Evolutionary conservation across 441 rosid genomes (phyloP), one percentile per base, ranked within the genome.

Genomic region (Metrosideros polymorpha): DNA sequence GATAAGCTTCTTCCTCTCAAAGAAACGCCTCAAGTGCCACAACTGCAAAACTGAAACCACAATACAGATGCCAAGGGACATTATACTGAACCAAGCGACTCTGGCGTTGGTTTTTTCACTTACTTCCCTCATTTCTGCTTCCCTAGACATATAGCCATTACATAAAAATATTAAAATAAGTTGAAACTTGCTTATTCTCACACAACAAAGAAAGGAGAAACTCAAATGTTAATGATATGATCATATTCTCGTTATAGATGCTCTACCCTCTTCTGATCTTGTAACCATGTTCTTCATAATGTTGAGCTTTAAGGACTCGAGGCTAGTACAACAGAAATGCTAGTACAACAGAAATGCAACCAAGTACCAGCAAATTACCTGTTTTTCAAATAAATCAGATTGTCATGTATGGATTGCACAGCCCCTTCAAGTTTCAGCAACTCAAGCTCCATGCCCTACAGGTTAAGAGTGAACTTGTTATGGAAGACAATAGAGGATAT

Each of bases 381-480:
- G 87, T 90, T 84, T 86, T 92, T 95, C 57, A 97, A 93, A 86
- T 92, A 92, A 76, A 92, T 83, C 52, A 95, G 83, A 87, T 94
- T 92, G 83, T 91, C 90, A 45, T 85, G 96, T 85, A 97, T 93
- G 29, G 95, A 87, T 86, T 95, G 89, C 83, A 94, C 96, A 55
- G 89, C 84, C 59, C 92, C 97, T 75, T 91, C 95, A 50, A 97
- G 97, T 92, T 93, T 95, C 92, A 85, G 92, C 82, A 97, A 86
- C 88, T 93, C 93, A 89, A 97, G 95, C 89, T 95, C 98, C 84
- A 97, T 94, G 83, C 99, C 98, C 99, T 96, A 85, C 51, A 85
- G 39, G 54, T 83, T 51, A 49, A 59, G 61, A 25, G 47, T 52
- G 57, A 9, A 55, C 29, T 19, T 6, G 47, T 39, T 39, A 71